Evolutionary conservation across 257 asterid species (phyloP).

Genomic region (Orobanche coerulescens): DNA sequence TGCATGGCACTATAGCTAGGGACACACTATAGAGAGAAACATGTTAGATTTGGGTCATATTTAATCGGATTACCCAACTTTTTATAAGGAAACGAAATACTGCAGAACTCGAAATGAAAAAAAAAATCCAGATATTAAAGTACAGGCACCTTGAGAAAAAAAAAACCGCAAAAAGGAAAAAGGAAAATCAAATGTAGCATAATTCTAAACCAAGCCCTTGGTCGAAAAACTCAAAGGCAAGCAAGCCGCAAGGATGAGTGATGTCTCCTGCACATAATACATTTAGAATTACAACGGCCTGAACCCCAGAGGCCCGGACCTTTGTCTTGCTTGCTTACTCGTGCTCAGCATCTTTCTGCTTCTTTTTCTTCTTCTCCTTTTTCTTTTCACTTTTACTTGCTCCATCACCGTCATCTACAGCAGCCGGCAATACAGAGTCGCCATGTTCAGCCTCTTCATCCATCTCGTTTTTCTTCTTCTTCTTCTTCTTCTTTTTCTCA

Average conservation of each 20-base stretch:
- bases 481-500: slow-evolving; percentile 33
- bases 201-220: slow-evolving; percentile 19
- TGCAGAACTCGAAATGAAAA: slow-evolving; percentile 14
- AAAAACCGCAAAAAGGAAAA: neutral
- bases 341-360: slow-evolving; percentile 52
- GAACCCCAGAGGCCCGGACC: slow-evolving; percentile 11
- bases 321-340: slow-evolving; percentile 20
- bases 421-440: slow-evolving; percentile 25
- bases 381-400: slow-evolving; percentile 50
- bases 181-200: slow-evolving; percentile 19
- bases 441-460: slow-evolving; percentile 40
- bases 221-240: neutral
- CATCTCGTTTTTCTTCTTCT: slow-evolving; percentile 57
- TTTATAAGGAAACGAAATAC: no score
- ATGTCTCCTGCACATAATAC: slow-evolving; percentile 17
- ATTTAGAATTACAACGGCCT: slow-evolving; percentile 22
- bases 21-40: no score
- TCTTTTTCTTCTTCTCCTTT: slow-evolving; percentile 55
- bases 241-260: neutral
- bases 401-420: slow-evolving; percentile 29
- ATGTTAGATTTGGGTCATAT: no score
- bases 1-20: no score
- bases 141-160: slow-evolving; percentile 21
- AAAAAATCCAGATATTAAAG: slow-evolving; percentile 15
- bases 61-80: no score